A percentile compares a stretch with the other conserved stretches of the same genome.
These are phyloP conservation scores for Lachnellula arida DNA, from an alignment of 2,329 filamentous ascomycete genomes.

Conservation along the genomic window DNA sequence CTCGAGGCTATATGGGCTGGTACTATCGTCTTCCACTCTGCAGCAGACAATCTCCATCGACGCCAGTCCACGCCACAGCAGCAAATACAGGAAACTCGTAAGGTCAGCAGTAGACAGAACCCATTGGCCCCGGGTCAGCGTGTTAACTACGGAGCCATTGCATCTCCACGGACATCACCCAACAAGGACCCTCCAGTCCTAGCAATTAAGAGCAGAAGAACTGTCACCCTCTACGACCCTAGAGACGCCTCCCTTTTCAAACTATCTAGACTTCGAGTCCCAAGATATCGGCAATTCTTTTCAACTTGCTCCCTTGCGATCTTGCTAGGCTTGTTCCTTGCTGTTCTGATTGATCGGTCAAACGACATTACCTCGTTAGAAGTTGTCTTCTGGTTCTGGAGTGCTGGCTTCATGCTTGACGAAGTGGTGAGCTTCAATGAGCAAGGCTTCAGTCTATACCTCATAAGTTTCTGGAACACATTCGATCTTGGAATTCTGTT, in stretches of 20 bases:
- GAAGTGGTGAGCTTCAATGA: conserved; percentile 95
- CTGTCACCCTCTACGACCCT: conserved; percentile 85
- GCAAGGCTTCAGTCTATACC: conserved; percentile 91
- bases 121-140: conserved; percentile 22
- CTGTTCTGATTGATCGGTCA: conserved; percentile 72
- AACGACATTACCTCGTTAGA: conserved; percentile 79
- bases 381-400: conserved; percentile 96
- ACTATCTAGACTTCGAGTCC: conserved; percentile 82
- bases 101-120: conserved; percentile 14
- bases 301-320: conserved; percentile 84
- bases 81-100: conserved; percentile 9
- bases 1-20: conserved; percentile 97
- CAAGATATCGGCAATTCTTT: conserved; percentile 84
- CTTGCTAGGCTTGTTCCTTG: conserved; percentile 78
- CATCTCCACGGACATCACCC: conserved; percentile 23
- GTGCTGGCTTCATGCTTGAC: conserved; percentile 92
- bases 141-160: conserved; percentile 36
- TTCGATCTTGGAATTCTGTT: conserved; percentile 89
- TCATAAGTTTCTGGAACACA: conserved; percentile 97
- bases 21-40: conserved; percentile 89
- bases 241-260: conserved; percentile 88
- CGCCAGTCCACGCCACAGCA: conserved; percentile 36
- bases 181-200: conserved; percentile 19
- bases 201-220: conserved; percentile 38
- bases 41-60: conserved; percentile 79